Conservation (phyloP, 345 rosid species). For the Gossypium bickii region DNA sequence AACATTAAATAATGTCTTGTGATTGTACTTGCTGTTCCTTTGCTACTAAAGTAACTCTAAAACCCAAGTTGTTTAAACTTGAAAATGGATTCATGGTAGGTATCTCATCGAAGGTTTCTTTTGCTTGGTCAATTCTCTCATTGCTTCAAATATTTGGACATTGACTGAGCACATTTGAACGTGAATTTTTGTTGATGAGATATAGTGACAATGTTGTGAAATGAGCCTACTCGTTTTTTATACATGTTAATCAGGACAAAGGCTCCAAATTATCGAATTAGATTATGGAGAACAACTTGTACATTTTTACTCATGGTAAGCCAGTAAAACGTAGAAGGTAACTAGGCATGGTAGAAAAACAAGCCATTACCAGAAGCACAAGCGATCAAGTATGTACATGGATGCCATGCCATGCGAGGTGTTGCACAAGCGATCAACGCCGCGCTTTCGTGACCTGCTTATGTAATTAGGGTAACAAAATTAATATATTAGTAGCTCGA, state of each 20-base stretch:
- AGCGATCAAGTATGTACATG: conserved; percentile 45
- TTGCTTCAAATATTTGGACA: too few species aligned
- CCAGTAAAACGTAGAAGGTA: not conserved
- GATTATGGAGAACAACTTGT: not conserved
- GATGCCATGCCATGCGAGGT: conserved; percentile 72
- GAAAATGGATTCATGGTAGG: too few species aligned
- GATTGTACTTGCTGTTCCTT: too few species aligned
- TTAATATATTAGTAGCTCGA: not conserved
- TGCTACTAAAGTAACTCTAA: too few species aligned
- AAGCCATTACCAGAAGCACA: conserved; percentile 57
- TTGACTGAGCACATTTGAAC: too few species aligned
- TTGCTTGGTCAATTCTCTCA: too few species aligned
- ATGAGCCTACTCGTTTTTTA: not conserved
- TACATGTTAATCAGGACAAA: not conserved
- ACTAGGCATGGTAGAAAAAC: conserved; percentile 49
- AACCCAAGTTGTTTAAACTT: too few species aligned
- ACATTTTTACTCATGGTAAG: not conserved
- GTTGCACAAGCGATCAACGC: conserved; percentile 41
- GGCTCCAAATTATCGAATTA: not conserved
- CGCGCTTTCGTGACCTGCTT: conserved; percentile 37
- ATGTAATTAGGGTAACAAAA: not conserved
- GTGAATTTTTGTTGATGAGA: too few species aligned
- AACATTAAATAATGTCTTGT: too few species aligned
- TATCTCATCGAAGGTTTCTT: too few species aligned
- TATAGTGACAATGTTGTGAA: too few species aligned